Evolutionary conservation across 73 alveolate genomes (phyloP), one percentile per base, ranked within the genome.

Genomic region (Tetrahymena borealis): DNA sequence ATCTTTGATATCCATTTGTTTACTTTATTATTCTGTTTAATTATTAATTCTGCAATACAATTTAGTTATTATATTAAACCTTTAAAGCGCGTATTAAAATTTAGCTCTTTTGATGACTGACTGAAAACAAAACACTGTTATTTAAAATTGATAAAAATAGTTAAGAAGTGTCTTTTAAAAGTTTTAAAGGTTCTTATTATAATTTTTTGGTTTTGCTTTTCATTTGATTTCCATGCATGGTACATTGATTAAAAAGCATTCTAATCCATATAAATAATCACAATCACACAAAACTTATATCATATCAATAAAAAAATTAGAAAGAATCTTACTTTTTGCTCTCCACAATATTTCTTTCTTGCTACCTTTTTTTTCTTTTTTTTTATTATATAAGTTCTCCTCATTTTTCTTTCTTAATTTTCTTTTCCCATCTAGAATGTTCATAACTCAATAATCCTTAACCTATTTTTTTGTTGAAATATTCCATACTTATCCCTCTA

Each of bases 51-150:
- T 60, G 85, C 85, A 24, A 60, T 60, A 60, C 28, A 60, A 60
- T 60, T 60, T 60, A 60, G 85, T 60, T 15, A 60, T 60, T 60
- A 60, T 60, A 60, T 60, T 60, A 60, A 60, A 60, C 85, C 85
- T 60, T 24, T 32, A 32, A 24, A 60, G 85, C 85, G 85, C 4
- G 85, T 60, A 60, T 60, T 60, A 60, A 60, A 60, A 60, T 60
- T 60, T 60, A 60, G 85, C 85, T 60, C 85, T 60, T 9, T 60
- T 60, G 28, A 60, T 60, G 85, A 60, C 85, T 60, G 85, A 60
- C 85, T 60, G 85, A 60, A 60, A 60, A 60, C 85, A 60, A 60
- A 60, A 60, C 85, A 60, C 85, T 60, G n/a, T n/a, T 60, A 60
- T 60, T 60, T 60, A 60, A 24, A 24, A 60, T 24, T 32, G 28